Evolutionary conservation across 495 filamentous ascomycete genomes (phyloP).

Genomic region (Daldinia caldariorum): DNA sequence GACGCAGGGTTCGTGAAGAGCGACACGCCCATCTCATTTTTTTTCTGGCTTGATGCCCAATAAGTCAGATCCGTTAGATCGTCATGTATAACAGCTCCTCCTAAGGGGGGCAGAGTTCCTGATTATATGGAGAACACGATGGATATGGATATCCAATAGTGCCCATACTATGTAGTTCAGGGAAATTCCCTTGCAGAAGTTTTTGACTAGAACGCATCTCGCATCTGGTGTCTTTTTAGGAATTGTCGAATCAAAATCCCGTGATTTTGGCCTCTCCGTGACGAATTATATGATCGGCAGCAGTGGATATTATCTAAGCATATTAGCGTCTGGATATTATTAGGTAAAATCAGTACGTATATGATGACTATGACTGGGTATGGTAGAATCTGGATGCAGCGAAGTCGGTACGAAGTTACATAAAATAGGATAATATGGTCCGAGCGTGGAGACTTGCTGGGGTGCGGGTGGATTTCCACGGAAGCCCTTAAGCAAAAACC

Average conservation of each 20-base stretch:
- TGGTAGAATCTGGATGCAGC: background rate
- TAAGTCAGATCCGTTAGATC: background rate
- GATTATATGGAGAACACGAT: conserved; percentile 23
- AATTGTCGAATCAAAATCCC: conserved; percentile 20
- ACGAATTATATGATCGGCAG: background rate
- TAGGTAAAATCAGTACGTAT: conserved; percentile 3
- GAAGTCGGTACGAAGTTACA: conserved; percentile 29
- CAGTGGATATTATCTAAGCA: background rate
- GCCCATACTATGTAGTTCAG: conserved; percentile 1
- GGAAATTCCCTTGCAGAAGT: conserved; percentile 14
- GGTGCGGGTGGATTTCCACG: background rate
- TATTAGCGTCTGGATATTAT: conserved; percentile 8
- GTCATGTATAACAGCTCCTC: conserved; percentile 5
- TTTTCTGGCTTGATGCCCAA: conserved; percentile 27
- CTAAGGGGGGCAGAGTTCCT: conserved; percentile 26
- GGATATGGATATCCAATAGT: conserved; percentile 5
- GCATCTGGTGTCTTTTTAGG: background rate
- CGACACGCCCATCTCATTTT: conserved; percentile 4
- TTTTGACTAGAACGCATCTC: background rate
- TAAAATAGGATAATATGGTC: conserved; percentile 17
- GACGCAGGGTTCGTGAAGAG: conserved; percentile 19
- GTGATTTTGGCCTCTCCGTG: background rate
- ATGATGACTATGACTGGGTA: background rate
- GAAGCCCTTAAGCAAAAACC: conserved; percentile 33
- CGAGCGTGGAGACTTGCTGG: conserved; percentile 8